Evolutionary conservation across 2,329 filamentous ascomycete species (phyloP), one percentile per base, ranked within the genome.

Genomic region (Paecilomyces niveus): DNA sequence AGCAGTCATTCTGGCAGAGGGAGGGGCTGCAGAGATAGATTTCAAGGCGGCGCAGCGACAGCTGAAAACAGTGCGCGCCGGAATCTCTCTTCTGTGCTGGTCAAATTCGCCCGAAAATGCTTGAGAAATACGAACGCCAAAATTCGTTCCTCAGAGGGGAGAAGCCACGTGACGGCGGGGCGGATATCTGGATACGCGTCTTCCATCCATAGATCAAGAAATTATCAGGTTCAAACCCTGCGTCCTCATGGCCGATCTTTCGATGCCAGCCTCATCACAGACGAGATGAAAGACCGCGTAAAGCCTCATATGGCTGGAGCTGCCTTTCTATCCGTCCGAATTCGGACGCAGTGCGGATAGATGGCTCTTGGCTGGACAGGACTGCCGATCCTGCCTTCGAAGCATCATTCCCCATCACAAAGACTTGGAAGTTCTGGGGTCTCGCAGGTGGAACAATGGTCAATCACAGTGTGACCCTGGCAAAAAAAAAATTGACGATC

Each of bases 1-100:
- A 10, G 70, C 62, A 54, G 67, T 66, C 72, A 75, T 74, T 64
- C 22, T 52, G 50, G 50, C 50, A 10, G 50, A 3, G 9, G 22
- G 7, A 24, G 22, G 6, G 39, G 18, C 39, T n/a, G 15, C 39
- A 18, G 39, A 18, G 39, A n/a, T 8, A 8, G 39, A 7, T 6
- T 10, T 21, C 15, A 18, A n/a, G 15, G 39, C 18, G 39, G 18
- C 39, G 39, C n/a, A 18, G 21, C 15, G 39, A 18, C 39, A 45
- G 39, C n/a, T 8, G 39, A 18, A 45, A 45, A 45, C 39, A 13
- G 39, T 7, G 21, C n/a, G 39, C 6, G 39, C 39, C 39, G 4
- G 39, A 18, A 45, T 45, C 39, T 6, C 39, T 22, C 26, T 29
- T 18, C 39, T 18, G 39, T 18, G 39, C 39, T 45, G 39, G 39